Percentiles rank a stretch among this genome's conserved stretches.
phyloP scores from a whole-genome alignment of 352 stramenopile genomes.

The Globisporangium solare region DNA sequence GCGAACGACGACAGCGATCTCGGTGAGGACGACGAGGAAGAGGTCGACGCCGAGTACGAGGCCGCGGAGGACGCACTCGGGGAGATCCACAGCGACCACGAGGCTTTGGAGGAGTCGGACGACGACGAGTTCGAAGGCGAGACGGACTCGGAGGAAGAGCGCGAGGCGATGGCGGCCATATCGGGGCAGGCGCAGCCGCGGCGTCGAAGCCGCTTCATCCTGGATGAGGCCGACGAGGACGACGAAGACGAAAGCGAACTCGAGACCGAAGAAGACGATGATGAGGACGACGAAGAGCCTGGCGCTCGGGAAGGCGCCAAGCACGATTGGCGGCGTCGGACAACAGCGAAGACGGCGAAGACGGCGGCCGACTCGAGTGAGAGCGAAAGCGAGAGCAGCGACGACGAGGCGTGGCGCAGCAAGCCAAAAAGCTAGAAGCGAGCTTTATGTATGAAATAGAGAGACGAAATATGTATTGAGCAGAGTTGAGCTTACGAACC shows the following conservation, averaged over 20 bases:
- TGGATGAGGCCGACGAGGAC: conserved; percentile 67
- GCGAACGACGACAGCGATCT: conserved; percentile 62
- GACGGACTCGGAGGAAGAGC: conserved; percentile 65
- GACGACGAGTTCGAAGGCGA: conserved; percentile 53
- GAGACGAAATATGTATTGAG: background rate
- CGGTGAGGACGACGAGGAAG: conserved; percentile 60
- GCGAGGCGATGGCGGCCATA: conserved; percentile 15
- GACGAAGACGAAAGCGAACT: conserved; percentile 25
- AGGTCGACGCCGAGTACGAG: conserved; percentile 32
- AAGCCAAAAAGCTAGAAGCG: conserved; percentile 12
- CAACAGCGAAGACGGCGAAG: background rate
- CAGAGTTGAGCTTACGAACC: background rate
- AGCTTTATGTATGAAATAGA: conserved; percentile 3
- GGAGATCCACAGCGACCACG: conserved; percentile 24
- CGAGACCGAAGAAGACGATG: conserved; percentile 17
- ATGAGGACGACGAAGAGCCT: conserved; percentile 10
- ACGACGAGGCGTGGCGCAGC: conserved; percentile 16
- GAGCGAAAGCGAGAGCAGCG: conserved; percentile 13
- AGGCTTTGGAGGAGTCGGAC: conserved; percentile 19
- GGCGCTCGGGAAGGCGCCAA: no score
- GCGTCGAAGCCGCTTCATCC: conserved; percentile 57
- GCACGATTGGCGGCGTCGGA: background rate
- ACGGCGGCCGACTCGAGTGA: conserved; percentile 1
- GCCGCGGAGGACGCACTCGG: conserved; percentile 16
- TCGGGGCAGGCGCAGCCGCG: conserved; percentile 15